Base-by-base conservation (phyloP, 2,329 filamentous ascomycete species). In the Colletotrichum gigasporum region DNA sequence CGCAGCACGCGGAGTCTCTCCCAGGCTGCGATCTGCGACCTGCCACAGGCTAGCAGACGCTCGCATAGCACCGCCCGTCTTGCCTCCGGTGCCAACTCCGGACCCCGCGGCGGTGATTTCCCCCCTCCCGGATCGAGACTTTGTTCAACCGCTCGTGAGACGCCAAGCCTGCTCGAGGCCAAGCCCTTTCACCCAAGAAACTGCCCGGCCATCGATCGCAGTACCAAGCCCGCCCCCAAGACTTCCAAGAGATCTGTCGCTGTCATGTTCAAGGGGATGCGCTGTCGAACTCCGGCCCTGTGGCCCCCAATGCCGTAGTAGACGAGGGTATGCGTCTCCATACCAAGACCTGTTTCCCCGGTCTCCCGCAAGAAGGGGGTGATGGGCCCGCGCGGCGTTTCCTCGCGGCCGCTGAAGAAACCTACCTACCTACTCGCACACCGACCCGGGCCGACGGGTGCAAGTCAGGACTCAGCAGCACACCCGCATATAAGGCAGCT, bases 161-260 rank as follows among this genome's bases (percentile, higher is more conserved):
- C 39, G 55, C 61, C 35, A 35, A 50, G 48, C 42, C 22, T 60
- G 37, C 22, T 5, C 26, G 22, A 42, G 18, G 47, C 55, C 45
- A 64, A 48, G 32, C 20, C 8, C 41, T 48, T 55, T 55, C 37
- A n/a, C 48, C 48, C 48, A 53, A 48, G 47, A 48, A 5, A 32
- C 44, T 28, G 28, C 18, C 26, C 20, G 37, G 39, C 39, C 54
- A 53, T 30, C 45, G 55, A 63, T 63, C 60, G 39, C 41, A 35
- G n/a, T 53, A 60, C 54, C 45, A 59, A 42, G 68, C 62, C 22
- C 59, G 63, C 30, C 53, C 60, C 39, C 61, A 70, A 51, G 48
- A 28, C 56, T 54, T 61, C 56, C 56, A 61, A 64, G 61, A 64
- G 56, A 64, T 64, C 48, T 35, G 9, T 22, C 22, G 12, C n/a